Evolutionary conservation across 2,329 filamentous ascomycete genomes (phyloP).

Genomic region (Phaeoacremonium minimum): DNA sequence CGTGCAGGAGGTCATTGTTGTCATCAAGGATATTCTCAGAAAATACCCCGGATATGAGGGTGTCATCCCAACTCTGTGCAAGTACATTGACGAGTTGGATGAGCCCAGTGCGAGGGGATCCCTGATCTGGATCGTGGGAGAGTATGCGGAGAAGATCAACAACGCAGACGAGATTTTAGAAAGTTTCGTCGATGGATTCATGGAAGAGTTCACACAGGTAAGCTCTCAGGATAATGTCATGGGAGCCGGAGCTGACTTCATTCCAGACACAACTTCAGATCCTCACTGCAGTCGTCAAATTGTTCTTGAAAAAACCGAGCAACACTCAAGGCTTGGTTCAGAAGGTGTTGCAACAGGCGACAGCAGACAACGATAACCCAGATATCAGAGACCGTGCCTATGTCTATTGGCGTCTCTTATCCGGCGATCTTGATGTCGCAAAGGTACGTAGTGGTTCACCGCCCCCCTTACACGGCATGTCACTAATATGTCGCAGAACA

Average conservation of each 20-base stretch:
- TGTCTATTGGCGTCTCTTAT: slow-evolving; percentile 95
- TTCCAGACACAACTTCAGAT: slow-evolving; percentile 92
- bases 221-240: slow-evolving; percentile 18
- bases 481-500: slow-evolving; percentile 48
- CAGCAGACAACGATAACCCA: slow-evolving; percentile 93
- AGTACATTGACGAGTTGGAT: slow-evolving; percentile 95
- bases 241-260: slow-evolving; percentile 7
- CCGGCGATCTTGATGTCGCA: slow-evolving; percentile 83
- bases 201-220: slow-evolving; percentile 93
- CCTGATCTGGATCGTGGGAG: slow-evolving; percentile 97
- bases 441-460: slow-evolving; percentile 54
- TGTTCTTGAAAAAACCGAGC: slow-evolving; percentile 95
- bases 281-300: slow-evolving; percentile 91
- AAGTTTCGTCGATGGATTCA: slow-evolving; percentile 89
- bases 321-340: slow-evolving; percentile 88
- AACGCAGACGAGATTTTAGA: slow-evolving; percentile 94
- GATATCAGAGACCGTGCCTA: slow-evolving; percentile 97
- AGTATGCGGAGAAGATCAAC: slow-evolving; percentile 98
- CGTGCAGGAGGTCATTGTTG: slow-evolving; percentile 96
- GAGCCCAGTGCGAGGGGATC: slow-evolving; percentile 88
- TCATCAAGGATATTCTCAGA: slow-evolving; percentile 97
- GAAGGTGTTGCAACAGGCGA: slow-evolving; percentile 89
- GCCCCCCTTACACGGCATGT: not conserved
- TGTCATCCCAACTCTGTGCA: slow-evolving; percentile 92
- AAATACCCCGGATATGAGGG: slow-evolving; percentile 98